Conservation (phyloP, 1,284 basidiomycete genomes). For the Fistulina hepatica region DNA sequence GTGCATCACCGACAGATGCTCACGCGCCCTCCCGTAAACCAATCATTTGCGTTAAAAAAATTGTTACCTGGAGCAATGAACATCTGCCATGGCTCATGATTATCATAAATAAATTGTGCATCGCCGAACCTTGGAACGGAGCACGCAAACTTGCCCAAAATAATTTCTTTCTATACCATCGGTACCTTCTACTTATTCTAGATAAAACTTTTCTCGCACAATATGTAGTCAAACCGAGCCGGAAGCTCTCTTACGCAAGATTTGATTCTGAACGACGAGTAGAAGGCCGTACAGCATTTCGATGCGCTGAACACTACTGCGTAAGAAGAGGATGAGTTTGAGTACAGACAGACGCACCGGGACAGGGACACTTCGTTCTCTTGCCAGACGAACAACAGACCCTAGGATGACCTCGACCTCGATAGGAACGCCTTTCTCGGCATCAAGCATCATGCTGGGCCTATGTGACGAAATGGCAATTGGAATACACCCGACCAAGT, state of each 20-base stretch:
- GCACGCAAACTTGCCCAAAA: no score
- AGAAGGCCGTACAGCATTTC: conserved; percentile 40
- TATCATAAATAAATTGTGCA: no score
- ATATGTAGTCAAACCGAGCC: conserved; percentile 1
- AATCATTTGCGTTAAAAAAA: no score
- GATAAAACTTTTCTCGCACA: not conserved
- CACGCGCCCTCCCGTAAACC: no score
- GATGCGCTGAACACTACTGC: conserved; percentile 27
- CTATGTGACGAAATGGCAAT: no score
- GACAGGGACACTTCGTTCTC: conserved; percentile 32
- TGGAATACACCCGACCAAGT: no score
- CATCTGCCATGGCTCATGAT: no score
- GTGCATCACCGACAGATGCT: no score
- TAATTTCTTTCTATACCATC: no score
- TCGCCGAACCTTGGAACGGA: no score
- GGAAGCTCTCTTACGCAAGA: conserved; percentile 24
- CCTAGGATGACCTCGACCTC: conserved; percentile 60
- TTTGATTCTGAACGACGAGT: conserved; percentile 42
- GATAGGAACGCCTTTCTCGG: conserved; percentile 41
- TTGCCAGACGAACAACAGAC: conserved; percentile 44
- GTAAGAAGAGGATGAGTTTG: not conserved
- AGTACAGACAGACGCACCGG: conserved; percentile 32
- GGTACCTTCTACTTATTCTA: no score
- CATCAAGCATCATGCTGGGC: conserved; percentile 55
- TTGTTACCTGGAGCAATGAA: no score